These are phyloP conservation scores for Turritis glabra DNA, from an alignment of 345 rosid species.

Conservation along the genomic window DNA sequence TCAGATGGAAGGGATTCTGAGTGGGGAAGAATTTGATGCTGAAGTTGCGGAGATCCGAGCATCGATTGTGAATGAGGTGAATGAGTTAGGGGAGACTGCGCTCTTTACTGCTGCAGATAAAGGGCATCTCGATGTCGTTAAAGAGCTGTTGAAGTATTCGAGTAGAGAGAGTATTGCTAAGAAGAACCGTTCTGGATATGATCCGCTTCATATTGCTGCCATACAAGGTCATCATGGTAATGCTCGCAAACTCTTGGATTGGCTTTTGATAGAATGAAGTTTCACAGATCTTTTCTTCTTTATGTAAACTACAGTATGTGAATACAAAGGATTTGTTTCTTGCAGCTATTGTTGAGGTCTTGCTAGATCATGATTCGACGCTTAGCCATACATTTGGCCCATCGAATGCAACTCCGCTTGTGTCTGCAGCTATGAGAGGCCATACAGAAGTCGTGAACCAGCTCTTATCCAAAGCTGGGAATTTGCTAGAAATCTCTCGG, in stretches of 20 bases:
- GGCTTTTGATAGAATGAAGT: background rate
- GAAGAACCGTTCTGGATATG: slow-evolving; percentile 80
- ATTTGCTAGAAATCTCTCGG: slow-evolving; percentile 70
- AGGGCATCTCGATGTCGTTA: slow-evolving; percentile 88
- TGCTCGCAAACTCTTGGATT: slow-evolving; percentile 7
- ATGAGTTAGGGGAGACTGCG: slow-evolving; percentile 91
- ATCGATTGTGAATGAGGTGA: slow-evolving; percentile 84
- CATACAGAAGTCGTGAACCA: slow-evolving; percentile 85
- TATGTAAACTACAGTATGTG: background rate
- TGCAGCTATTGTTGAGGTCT: slow-evolving; percentile 86
- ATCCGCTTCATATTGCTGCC: slow-evolving; percentile 89
- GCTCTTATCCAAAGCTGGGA: slow-evolving; percentile 72
- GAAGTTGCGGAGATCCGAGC: slow-evolving; percentile 87
- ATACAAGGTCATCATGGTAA: slow-evolving; percentile 88
- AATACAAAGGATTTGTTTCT: slow-evolving; percentile 26
- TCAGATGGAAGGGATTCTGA: slow-evolving; percentile 66
- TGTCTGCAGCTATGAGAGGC: slow-evolving; percentile 89
- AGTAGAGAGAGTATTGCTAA: slow-evolving; percentile 68
- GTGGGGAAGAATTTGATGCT: slow-evolving; percentile 67
- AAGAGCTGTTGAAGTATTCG: slow-evolving; percentile 80
- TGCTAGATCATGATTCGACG: slow-evolving; percentile 78
- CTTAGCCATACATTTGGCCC: slow-evolving; percentile 75
- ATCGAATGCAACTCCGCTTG: slow-evolving; percentile 85
- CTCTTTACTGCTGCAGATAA: slow-evolving; percentile 86
- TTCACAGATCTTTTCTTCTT: background rate